Conservation (phyloP, 768 basidiomycete species). For the Scleroderma citrinum region DNA sequence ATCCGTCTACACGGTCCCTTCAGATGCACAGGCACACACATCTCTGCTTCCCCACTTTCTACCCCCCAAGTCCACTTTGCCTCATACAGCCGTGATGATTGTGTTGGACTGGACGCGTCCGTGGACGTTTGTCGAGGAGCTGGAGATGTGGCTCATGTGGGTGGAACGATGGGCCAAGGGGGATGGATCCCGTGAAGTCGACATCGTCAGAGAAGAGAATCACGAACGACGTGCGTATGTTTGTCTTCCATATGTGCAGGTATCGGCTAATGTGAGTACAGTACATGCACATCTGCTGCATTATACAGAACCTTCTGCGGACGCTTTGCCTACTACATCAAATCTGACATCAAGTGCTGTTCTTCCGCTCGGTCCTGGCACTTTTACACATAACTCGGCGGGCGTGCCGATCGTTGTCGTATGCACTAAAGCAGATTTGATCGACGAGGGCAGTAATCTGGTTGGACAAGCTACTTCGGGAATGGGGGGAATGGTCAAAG, state of each 20-base stretch:
- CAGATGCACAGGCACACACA: conserved; percentile 64
- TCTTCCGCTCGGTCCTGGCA: conserved; percentile 79
- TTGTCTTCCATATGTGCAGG: neutral
- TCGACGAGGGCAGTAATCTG: conserved; percentile 75
- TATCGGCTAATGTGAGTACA: conserved; percentile 25
- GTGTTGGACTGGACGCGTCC: conserved; percentile 94
- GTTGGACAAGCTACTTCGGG: conserved; percentile 65
- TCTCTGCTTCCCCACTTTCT: conserved; percentile 73
- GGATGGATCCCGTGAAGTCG: conserved; percentile 61
- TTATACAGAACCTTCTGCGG: conserved; percentile 75
- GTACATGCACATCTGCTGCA: conserved; percentile 89
- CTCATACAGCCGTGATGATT: conserved; percentile 75
- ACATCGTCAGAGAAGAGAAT: conserved; percentile 73
- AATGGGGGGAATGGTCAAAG: conserved; percentile 89
- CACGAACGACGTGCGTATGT: conserved; percentile 68
- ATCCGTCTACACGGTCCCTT: conserved; percentile 88
- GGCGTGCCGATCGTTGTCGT: conserved; percentile 86
- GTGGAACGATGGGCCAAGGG: conserved; percentile 75
- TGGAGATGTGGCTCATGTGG: conserved; percentile 83
- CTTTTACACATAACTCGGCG: conserved; percentile 77
- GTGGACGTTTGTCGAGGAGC: conserved; percentile 82
- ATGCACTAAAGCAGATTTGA: conserved; percentile 90
- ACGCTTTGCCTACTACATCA: conserved; percentile 57
- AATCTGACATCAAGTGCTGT: conserved; percentile 57
- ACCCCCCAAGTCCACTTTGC: conserved; percentile 59